phyloP scores from a whole-genome alignment of 2,329 filamentous ascomycete genomes.

The Aspergillus tamarii region DNA sequence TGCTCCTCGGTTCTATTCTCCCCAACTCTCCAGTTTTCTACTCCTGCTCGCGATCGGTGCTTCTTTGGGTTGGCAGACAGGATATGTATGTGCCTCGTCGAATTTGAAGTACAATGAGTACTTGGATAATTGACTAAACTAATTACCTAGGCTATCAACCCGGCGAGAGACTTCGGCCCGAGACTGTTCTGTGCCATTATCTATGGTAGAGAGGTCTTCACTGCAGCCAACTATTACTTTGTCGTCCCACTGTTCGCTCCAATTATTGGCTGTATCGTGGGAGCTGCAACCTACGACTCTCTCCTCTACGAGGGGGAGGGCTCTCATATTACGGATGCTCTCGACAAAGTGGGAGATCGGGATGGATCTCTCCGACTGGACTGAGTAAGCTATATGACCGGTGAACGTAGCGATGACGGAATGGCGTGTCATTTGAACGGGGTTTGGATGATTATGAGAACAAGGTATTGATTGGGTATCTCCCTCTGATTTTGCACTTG shows the following conservation, averaged over 20 bases:
- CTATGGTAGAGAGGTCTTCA: constrained; percentile 35
- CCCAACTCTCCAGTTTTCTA: constrained; percentile 32
- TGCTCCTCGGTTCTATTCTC: constrained; percentile 27
- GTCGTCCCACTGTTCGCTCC: constrained; percentile 33
- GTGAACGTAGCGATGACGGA: background rate
- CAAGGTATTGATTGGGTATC: background rate
- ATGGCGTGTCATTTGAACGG: no score
- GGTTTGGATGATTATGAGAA: background rate
- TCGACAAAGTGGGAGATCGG: constrained; percentile 27
- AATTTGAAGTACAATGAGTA: background rate
- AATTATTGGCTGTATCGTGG: constrained; percentile 31
- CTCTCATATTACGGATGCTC: constrained; percentile 32
- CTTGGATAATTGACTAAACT: background rate
- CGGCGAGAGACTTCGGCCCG: constrained; percentile 35
- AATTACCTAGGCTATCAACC: constrained; percentile 33
- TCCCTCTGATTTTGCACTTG: background rate
- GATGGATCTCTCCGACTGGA: constrained; percentile 28
- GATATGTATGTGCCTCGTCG: constrained; percentile 30
- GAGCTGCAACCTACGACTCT: constrained; percentile 31
- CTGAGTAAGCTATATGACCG: constrained; percentile 10
- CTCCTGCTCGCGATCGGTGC: constrained; percentile 34
- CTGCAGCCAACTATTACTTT: constrained; percentile 32
- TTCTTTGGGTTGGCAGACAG: constrained; percentile 37
- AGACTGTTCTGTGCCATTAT: constrained; percentile 34
- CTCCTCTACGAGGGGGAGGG: constrained; percentile 34